Evolutionary conservation across 2,329 filamentous ascomycete species (phyloP).

Genomic region (Lachnellula suecica): DNA sequence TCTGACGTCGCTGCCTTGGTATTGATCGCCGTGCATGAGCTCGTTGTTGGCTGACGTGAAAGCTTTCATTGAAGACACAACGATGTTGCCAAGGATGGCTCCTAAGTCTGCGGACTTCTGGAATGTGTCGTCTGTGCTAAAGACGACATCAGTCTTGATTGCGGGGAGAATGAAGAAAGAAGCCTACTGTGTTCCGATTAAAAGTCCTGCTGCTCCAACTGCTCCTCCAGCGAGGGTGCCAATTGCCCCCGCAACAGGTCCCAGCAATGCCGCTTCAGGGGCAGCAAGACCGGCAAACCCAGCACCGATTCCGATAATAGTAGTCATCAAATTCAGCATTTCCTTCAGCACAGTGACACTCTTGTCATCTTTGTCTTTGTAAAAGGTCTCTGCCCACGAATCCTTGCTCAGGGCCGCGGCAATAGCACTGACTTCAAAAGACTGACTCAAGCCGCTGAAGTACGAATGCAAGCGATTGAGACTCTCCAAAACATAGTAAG

Average conservation of each 20-base stretch:
- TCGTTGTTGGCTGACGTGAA: background rate
- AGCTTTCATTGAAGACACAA: background rate
- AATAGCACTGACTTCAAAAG: background rate
- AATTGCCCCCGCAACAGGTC: background rate
- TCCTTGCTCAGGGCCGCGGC: background rate
- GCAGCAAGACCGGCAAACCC: background rate
- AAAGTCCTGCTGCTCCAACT: background rate
- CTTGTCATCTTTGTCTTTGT: background rate
- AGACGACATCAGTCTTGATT: background rate
- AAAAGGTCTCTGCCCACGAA: background rate
- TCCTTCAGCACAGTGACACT: background rate
- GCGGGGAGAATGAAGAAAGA: background rate
- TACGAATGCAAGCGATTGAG: background rate
- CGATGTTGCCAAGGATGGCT: background rate
- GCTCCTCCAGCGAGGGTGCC: background rate
- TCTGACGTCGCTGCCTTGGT: background rate
- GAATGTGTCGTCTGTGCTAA: background rate
- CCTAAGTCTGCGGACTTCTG: background rate
- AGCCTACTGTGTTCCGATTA: background rate
- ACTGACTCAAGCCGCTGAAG: background rate
- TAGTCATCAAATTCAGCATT: background rate
- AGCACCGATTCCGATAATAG: background rate
- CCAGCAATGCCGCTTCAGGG: background rate
- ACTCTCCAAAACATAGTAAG: background rate
- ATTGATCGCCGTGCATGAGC: background rate